Conservation (phyloP, 2,329 filamentous ascomycete genomes). For the Colletotrichum zoysiae region DNA sequence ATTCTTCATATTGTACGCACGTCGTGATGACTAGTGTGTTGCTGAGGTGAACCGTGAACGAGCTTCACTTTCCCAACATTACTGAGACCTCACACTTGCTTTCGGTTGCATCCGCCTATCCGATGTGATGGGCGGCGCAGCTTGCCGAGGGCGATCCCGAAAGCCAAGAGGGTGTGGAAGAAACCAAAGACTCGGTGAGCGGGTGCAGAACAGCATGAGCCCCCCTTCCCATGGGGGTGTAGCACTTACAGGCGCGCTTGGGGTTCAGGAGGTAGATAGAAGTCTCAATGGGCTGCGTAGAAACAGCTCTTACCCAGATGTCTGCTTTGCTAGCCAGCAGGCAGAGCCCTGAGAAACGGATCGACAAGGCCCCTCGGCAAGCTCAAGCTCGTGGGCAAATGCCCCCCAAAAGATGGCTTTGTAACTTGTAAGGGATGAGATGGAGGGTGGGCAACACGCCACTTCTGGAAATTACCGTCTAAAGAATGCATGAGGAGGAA, state of each 20-base stretch:
- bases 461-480: constrained; percentile 12
- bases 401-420: neutral
- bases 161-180: neutral
- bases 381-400: constrained; percentile 23
- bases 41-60: neutral
- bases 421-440: neutral
- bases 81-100: constrained; percentile 1
- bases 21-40: neutral
- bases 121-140: constrained; percentile 10
- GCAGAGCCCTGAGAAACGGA: neutral
- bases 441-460: constrained; percentile 8
- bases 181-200: neutral
- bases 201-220: constrained; percentile 3
- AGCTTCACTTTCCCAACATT: neutral
- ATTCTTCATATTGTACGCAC: neutral
- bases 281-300: neutral
- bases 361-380: constrained; percentile 1
- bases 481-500: constrained; percentile 20
- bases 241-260: neutral
- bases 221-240: neutral
- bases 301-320: neutral
- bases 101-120: neutral
- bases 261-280: neutral
- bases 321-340: constrained; percentile 2
- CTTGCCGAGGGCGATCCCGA: constrained; percentile 24